Base-by-base conservation (phyloP, 306 rosid genomes). In the Albizia julibrissin region DNA sequence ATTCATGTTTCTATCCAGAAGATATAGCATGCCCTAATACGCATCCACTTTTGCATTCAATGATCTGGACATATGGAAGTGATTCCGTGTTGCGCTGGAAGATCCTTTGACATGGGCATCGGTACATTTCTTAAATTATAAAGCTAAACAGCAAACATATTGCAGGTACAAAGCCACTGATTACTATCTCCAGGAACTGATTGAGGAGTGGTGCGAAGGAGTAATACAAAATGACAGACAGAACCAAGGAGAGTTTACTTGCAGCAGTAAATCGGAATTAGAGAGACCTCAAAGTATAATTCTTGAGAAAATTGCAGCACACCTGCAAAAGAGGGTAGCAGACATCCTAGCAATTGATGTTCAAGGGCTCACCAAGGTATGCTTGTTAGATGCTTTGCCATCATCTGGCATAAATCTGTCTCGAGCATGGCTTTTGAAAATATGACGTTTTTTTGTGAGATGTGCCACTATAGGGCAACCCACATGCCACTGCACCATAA, bases 131-230 rank as follows among this genome's bases (percentile, higher is more conserved):
- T 69, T 86, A 56, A 47, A 14, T 65, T 69, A 75, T 46, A 66
- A 15, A 83, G 62, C 75, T 81, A 62, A 69, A 66, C 21, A 54
- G n/a, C 37, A 18, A 40, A 8, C 54, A 69, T 74, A 37, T 77
- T 83, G 80, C 88, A 95, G 99, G 92, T 95, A 88, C 89, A 91
- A 86, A 81, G 69, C 99, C 72, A 92, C 85, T 69, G 98, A 95
- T 88, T 89, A 85, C 84, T 91, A 91, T 86, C 92, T 95, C 61
- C 87, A 90, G 83, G 90, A 84, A 84, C 82, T 95, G 68, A 89
- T 95, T 69, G 95, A 91, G 84, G 99, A 93, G 84, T 93, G 99
- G 98, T 95, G 98, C 79, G 99, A 93, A 88, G 99, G 97, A 84
- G 96, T 95, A 58, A 77, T 93, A 88, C 98, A 86, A 82, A 87